A percentile compares a stretch with the other conserved stretches of the same genome.
Evolutionary conservation across 1,284 basidiomycete genomes (phyloP).

Genomic region (Ceratobasidium theobromae): DNA sequence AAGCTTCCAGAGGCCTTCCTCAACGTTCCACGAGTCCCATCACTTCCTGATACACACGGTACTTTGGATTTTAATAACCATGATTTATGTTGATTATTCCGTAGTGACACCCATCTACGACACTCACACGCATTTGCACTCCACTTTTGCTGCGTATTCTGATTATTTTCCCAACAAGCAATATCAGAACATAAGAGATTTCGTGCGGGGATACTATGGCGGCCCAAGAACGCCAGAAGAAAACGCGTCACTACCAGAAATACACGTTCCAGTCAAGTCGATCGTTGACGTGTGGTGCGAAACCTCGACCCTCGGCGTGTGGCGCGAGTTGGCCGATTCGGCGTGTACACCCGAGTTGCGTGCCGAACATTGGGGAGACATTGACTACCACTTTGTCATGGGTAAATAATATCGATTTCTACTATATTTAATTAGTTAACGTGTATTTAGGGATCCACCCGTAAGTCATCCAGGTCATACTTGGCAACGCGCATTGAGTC

Average conservation of each 20-base stretch:
- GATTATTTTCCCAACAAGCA: slow-evolving; percentile 56
- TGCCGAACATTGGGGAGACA: slow-evolving; percentile 57
- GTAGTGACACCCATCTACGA: slow-evolving; percentile 59
- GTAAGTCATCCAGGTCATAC: neutral
- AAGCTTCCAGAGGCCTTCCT: slow-evolving; percentile 34
- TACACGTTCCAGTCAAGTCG: slow-evolving; percentile 41
- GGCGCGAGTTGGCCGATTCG: slow-evolving; percentile 73
- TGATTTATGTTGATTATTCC: neutral
- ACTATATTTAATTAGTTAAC: neutral
- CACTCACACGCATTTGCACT: slow-evolving; percentile 75
- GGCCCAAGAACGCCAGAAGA: slow-evolving; percentile 4
- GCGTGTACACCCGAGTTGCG: slow-evolving; percentile 56
- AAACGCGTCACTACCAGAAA: neutral
- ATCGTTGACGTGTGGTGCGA: slow-evolving; percentile 85
- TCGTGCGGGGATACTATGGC: slow-evolving; percentile 60
- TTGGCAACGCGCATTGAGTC: neutral
- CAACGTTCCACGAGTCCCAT: slow-evolving; percentile 34
- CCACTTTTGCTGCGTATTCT: slow-evolving; percentile 65
- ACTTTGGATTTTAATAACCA: neutral
- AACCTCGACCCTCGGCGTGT: slow-evolving; percentile 58
- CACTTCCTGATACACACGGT: slow-evolving; percentile 30
- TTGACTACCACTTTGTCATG: slow-evolving; percentile 76
- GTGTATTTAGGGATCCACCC: slow-evolving; percentile 38
- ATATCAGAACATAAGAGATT: slow-evolving; percentile 59
- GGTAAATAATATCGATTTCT: slow-evolving; percentile 49